Evolutionary conservation across 2,329 filamentous ascomycete species (phyloP).

Genomic region (Pseudogymnoascus sp.): DNA sequence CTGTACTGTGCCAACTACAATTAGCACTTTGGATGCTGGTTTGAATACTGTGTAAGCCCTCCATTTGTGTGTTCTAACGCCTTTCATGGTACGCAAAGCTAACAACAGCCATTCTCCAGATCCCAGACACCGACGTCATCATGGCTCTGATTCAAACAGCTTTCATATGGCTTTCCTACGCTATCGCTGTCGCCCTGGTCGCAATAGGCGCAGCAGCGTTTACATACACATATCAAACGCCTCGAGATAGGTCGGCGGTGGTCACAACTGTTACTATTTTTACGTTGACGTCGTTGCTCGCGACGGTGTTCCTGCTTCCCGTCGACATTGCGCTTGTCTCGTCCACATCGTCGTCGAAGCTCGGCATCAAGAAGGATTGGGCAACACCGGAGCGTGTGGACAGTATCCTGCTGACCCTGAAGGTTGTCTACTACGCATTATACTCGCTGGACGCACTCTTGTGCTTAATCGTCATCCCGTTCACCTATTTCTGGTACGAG

Average conservation of each 20-base stretch:
- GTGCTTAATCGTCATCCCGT: constrained; percentile 84
- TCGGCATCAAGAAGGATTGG: constrained; percentile 89
- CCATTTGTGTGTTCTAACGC: neutral
- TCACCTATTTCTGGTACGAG: constrained; percentile 97
- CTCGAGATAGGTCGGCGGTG: constrained; percentile 73
- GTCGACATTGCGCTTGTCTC: constrained; percentile 95
- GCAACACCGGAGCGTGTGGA: constrained; percentile 75
- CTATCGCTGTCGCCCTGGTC: constrained; percentile 69
- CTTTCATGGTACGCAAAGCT: neutral
- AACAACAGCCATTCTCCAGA: neutral
- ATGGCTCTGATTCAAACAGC: constrained; percentile 67
- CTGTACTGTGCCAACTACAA: neutral
- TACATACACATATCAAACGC: constrained; percentile 85
- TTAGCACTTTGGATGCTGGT: neutral
- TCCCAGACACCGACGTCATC: constrained; percentile 11
- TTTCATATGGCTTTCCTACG: constrained; percentile 93
- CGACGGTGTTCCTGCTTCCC: constrained; percentile 84
- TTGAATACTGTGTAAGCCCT: constrained; percentile 1
- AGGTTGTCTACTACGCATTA: constrained; percentile 84
- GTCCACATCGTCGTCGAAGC: constrained; percentile 67
- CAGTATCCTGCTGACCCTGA: constrained; percentile 71
- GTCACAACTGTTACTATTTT: constrained; percentile 82
- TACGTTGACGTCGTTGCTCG: constrained; percentile 78
- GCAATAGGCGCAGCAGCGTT: constrained; percentile 75
- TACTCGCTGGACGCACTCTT: constrained; percentile 89